phyloP scores from a whole-genome alignment of 1,284 basidiomycete genomes.

The Malassezia restricta region DNA sequence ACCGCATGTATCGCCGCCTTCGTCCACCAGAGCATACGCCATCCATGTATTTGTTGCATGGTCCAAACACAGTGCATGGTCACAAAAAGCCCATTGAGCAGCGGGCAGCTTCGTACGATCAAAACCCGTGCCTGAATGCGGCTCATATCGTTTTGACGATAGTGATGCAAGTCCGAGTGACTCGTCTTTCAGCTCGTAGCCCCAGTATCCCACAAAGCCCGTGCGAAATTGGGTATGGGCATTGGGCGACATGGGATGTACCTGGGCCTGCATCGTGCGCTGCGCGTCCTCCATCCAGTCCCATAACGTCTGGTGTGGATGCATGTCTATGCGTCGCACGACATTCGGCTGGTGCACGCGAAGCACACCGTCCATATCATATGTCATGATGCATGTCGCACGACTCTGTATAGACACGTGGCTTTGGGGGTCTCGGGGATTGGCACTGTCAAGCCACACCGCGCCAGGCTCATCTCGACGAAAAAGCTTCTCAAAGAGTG shows the following conservation, averaged over 20 bases:
- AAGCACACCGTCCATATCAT: constrained; percentile 13
- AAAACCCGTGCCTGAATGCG: neutral
- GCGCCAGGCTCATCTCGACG: neutral
- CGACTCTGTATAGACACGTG: constrained; percentile 36
- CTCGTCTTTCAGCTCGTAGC: constrained; percentile 53
- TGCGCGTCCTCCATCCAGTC: constrained; percentile 12
- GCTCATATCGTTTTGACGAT: constrained; percentile 1
- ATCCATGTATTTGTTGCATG: constrained; percentile 47
- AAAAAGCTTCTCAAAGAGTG: constrained; percentile 3
- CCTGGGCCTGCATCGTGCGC: constrained; percentile 4
- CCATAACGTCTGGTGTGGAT: neutral
- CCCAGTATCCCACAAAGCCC: constrained; percentile 52
- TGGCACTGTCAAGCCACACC: constrained; percentile 22
- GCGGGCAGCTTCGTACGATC: constrained; percentile 20
- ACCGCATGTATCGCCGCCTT: neutral
- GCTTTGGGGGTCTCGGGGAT: constrained; percentile 14
- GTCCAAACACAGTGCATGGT: constrained; percentile 47
- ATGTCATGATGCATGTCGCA: constrained; percentile 32
- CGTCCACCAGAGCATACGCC: constrained; percentile 44
- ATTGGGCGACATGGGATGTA: neutral
- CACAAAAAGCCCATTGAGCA: constrained; percentile 48
- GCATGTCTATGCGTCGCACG: neutral
- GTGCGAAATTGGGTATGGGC: constrained; percentile 32
- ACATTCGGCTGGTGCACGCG: neutral
- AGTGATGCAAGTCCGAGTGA: constrained; percentile 34